Evolutionary conservation across 169 alveolate genomes (phyloP).

Genomic region (Theileria orientalis): DNA sequence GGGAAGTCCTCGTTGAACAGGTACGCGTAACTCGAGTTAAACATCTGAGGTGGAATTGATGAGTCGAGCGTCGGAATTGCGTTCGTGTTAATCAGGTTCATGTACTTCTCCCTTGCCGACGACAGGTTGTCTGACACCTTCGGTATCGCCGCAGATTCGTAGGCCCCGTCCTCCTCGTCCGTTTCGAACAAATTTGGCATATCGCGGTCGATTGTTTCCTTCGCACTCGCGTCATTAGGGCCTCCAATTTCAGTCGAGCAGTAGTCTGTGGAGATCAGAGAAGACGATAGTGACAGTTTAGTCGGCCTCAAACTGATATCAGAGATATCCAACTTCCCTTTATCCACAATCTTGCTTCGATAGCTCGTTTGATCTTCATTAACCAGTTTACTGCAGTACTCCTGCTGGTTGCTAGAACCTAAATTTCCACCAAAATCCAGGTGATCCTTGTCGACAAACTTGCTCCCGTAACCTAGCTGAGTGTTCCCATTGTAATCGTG

Average conservation of each 20-base stretch:
- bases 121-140: constrained; percentile 37
- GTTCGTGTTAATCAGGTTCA: constrained; percentile 31
- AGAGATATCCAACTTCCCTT: too few relatives aligned
- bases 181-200: background rate
- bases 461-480: too few relatives aligned
- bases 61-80: constrained; percentile 33
- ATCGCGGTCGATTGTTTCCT: background rate
- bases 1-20: constrained; percentile 28
- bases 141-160: constrained; percentile 33
- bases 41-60: constrained; percentile 16
- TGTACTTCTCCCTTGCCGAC: constrained; percentile 23
- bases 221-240: background rate
- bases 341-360: too few relatives aligned
- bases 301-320: background rate
- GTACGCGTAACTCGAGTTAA: constrained; percentile 1
- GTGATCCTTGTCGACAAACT: too few relatives aligned
- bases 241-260: background rate
- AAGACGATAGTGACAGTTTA: background rate
- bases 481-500: too few relatives aligned
- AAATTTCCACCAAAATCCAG: too few relatives aligned
- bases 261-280: background rate
- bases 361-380: too few relatives aligned
- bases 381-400: too few relatives aligned
- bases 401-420: too few relatives aligned
- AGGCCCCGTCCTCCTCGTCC: constrained; percentile 4